Conservation (phyloP, 768 basidiomycete species). For the Termitomyces eurrhizus region DNA sequence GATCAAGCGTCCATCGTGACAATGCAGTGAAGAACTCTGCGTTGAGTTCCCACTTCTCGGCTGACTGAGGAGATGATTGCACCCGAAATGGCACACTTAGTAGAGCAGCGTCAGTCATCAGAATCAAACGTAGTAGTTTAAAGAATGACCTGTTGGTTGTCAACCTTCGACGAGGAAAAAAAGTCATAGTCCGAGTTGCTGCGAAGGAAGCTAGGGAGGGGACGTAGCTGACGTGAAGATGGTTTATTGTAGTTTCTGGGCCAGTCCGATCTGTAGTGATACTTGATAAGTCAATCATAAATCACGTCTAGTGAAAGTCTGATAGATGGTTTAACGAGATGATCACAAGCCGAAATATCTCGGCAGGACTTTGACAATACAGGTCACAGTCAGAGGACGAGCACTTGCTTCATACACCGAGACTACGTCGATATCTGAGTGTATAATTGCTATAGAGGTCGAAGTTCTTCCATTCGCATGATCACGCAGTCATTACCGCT, state of each 20-base stretch:
- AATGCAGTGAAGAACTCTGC: constrained; percentile 9
- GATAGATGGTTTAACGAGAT: too few relatives aligned
- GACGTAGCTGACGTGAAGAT: background rate
- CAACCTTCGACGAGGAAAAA: background rate
- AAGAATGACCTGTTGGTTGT: background rate
- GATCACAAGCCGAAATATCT: background rate
- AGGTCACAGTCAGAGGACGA: background rate
- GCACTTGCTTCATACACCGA: background rate
- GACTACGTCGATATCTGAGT: background rate
- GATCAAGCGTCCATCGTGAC: background rate
- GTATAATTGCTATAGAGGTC: too few relatives aligned
- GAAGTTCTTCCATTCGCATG: too few relatives aligned
- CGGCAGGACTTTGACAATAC: background rate
- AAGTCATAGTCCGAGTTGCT: background rate
- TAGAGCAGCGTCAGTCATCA: background rate
- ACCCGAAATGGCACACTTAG: background rate
- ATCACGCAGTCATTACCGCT: background rate
- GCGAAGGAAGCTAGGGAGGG: background rate
- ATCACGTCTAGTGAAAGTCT: too few relatives aligned
- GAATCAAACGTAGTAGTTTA: background rate
- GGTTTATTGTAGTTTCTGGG: background rate
- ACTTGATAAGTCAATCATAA: too few relatives aligned
- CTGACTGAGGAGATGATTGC: background rate
- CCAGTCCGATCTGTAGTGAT: too few relatives aligned
- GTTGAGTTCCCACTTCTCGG: constrained; percentile 12